These are phyloP conservation scores for Trichoderma sp. DNA, from an alignment of 2,329 filamentous ascomycete genomes.

Conservation along the genomic window DNA sequence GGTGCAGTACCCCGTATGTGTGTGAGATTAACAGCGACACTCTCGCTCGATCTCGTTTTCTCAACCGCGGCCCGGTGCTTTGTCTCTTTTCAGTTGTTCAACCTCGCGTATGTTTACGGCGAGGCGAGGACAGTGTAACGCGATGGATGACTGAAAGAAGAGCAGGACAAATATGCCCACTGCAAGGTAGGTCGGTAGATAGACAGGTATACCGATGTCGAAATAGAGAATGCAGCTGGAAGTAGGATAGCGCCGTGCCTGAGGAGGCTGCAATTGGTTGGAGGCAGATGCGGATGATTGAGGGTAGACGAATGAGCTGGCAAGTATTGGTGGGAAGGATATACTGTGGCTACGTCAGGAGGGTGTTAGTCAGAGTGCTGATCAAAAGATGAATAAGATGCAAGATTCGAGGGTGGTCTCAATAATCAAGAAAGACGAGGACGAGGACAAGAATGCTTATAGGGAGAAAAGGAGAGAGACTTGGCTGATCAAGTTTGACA, in stretches of 20 bases:
- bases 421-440: background rate
- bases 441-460: background rate
- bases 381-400: background rate
- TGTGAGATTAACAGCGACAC: background rate
- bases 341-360: background rate
- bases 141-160: background rate
- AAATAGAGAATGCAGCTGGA: background rate
- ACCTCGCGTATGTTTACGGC: background rate
- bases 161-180: background rate
- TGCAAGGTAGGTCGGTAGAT: background rate
- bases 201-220: background rate
- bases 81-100: background rate
- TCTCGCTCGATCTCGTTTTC: background rate
- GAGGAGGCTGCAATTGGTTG: background rate
- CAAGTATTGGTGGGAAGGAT: background rate
- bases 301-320: background rate
- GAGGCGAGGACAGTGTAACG: background rate
- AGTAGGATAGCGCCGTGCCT: slow-evolving; percentile 10
- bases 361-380: background rate
- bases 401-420: background rate
- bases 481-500: background rate
- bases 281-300: slow-evolving; percentile 2
- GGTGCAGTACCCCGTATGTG: background rate
- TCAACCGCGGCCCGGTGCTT: background rate
- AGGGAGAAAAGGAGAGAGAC: background rate